These are phyloP conservation scores for Sporobolomyces phaffii DNA, from an alignment of 768 basidiomycete genomes.

Conservation along the genomic window DNA sequence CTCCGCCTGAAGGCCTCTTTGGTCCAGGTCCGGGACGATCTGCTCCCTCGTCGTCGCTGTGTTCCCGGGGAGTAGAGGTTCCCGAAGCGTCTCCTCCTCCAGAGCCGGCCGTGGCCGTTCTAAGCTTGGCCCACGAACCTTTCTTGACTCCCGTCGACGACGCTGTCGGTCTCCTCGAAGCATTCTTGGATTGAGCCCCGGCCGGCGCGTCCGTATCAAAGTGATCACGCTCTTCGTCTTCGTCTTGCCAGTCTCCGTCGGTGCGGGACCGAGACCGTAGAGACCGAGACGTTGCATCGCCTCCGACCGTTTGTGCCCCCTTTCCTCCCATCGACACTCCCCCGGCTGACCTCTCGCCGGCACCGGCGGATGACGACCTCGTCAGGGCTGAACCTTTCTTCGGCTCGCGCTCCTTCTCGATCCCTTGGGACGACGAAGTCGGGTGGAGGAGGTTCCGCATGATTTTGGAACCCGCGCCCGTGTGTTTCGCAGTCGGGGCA, in stretches of 20 bases:
- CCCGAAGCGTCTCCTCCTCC: conserved; percentile 13
- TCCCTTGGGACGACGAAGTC: not conserved
- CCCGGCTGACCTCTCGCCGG: not conserved
- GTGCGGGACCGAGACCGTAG: not conserved
- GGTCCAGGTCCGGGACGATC: not conserved
- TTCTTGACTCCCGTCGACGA: not conserved
- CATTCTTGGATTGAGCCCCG: not conserved
- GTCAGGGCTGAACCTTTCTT: not conserved
- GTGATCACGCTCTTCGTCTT: conserved; percentile 30
- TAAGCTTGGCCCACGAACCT: not conserved
- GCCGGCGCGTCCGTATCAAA: conserved; percentile 21
- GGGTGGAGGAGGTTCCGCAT: conserved; percentile 10
- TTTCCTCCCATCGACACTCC: not conserved
- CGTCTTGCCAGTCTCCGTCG: conserved; percentile 21
- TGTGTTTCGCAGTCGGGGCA: not conserved
- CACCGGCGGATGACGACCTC: conserved; percentile 7
- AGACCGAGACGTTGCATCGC: conserved; percentile 1
- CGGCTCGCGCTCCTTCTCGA: not conserved
- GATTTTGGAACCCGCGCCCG: not conserved
- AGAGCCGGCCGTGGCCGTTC: not conserved
- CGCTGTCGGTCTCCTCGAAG: not conserved
- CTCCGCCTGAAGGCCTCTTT: conserved; percentile 2
- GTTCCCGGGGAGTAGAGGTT: conserved; percentile 23
- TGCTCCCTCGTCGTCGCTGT: conserved; percentile 13
- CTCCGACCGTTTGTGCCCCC: not conserved